These are phyloP conservation scores for Cryptosporidium canis DNA, from an alignment of 169 alveolate genomes.

Conservation along the genomic window DNA sequence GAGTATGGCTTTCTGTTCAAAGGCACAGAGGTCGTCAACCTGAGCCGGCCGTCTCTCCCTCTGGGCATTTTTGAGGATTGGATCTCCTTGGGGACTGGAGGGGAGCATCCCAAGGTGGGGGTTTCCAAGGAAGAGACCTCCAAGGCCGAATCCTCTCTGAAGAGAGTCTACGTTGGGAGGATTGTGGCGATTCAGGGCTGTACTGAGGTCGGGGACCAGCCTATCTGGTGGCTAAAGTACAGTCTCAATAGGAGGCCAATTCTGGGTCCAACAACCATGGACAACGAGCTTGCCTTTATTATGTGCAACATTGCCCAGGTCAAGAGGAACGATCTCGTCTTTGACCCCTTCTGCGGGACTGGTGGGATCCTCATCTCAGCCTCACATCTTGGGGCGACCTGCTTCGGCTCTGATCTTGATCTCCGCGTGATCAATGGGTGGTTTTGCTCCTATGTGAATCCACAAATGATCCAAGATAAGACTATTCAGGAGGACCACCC, in stretches of 20 bases:
- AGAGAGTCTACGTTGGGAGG: slow-evolving; percentile 66
- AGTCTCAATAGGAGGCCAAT: slow-evolving; percentile 91
- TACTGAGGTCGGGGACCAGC: background rate
- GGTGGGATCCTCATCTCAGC: slow-evolving; percentile 93
- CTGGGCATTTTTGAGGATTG: slow-evolving; percentile 68
- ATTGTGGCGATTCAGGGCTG: slow-evolving; percentile 10
- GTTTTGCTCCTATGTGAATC: slow-evolving; percentile 83
- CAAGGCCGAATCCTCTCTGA: background rate
- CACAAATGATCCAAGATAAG: slow-evolving; percentile 75
- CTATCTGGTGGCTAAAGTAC: slow-evolving; percentile 87
- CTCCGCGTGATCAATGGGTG: slow-evolving; percentile 90
- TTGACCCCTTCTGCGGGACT: slow-evolving; percentile 98
- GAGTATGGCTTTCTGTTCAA: slow-evolving; percentile 44
- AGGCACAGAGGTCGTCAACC: slow-evolving; percentile 45
- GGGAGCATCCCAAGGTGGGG: background rate
- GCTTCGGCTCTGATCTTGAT: slow-evolving; percentile 96
- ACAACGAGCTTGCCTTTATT: slow-evolving; percentile 93
- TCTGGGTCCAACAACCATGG: slow-evolving; percentile 98
- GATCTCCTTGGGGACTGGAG: slow-evolving; percentile 63
- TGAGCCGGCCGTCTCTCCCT: background rate
- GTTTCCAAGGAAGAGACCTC: slow-evolving; percentile 49
- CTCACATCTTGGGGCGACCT: slow-evolving; percentile 87
- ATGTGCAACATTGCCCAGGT: slow-evolving; percentile 91
- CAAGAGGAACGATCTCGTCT: slow-evolving; percentile 82
- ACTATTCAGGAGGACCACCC: slow-evolving; percentile 65